phyloP scores from a whole-genome alignment of 305 asterid species.

The Plantago lanceolata region DNA sequence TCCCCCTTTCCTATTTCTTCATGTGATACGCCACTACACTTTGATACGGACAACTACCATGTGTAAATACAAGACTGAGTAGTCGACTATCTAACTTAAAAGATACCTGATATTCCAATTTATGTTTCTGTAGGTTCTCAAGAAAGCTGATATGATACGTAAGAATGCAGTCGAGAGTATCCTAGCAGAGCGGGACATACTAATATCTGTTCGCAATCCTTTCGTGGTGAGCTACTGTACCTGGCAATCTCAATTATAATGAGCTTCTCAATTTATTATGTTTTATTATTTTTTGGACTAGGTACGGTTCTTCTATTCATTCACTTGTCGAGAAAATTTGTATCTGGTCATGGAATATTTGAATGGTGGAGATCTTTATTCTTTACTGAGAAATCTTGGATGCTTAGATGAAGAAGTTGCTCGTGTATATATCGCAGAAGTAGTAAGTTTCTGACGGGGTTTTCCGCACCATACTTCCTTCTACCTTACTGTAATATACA shows the following conservation, averaged over 20 bases:
- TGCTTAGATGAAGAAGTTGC: slow-evolving; percentile 99
- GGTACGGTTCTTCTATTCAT: slow-evolving; percentile 99
- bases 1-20: neutral
- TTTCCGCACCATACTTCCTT: neutral
- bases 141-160: slow-evolving; percentile 98
- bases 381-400: slow-evolving; percentile 91
- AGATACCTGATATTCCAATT: slow-evolving; percentile 20
- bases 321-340: slow-evolving; percentile 97
- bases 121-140: slow-evolving; percentile 67
- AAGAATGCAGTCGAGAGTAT: slow-evolving; percentile 99
- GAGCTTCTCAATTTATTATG: slow-evolving; percentile 26
- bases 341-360: slow-evolving; percentile 99
- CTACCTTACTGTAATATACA: neutral
- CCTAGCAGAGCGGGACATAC: slow-evolving; percentile 95
- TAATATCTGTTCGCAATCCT: slow-evolving; percentile 97
- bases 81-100: slow-evolving; percentile 6
- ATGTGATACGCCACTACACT: neutral
- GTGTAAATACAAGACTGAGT: neutral
- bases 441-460: slow-evolving; percentile 50
- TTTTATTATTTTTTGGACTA: slow-evolving; percentile 28
- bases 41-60: neutral
- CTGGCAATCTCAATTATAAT: slow-evolving; percentile 24
- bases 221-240: slow-evolving; percentile 85
- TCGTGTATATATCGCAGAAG: slow-evolving; percentile 97
- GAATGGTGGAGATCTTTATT: slow-evolving; percentile 98